phyloP scores from a whole-genome alignment of 2,329 filamentous ascomycete species.

The Clonostachys solani region DNA sequence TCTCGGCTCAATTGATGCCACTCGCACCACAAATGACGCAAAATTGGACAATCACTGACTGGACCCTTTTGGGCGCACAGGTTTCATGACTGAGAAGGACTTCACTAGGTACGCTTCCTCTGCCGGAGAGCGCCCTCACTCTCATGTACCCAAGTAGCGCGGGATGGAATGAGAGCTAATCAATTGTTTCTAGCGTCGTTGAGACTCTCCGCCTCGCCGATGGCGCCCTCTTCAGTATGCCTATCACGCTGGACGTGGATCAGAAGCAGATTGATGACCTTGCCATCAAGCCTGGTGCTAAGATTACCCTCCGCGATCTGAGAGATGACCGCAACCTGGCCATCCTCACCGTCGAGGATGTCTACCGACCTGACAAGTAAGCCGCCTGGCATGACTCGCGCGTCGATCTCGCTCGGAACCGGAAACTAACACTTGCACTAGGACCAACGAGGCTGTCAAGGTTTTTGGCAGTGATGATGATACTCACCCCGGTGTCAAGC shows the following conservation, averaged over 20 bases:
- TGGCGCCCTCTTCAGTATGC: conserved; percentile 92
- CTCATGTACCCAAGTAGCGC: neutral
- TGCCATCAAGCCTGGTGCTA: conserved; percentile 73
- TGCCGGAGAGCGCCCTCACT: neutral
- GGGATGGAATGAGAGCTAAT: conserved; percentile 5
- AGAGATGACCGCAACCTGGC: conserved; percentile 94
- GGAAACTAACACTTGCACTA: conserved; percentile 26
- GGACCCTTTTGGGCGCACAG: conserved; percentile 35
- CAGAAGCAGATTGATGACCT: conserved; percentile 70
- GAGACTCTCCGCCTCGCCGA: conserved; percentile 80
- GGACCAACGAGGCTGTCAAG: conserved; percentile 82
- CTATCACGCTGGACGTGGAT: conserved; percentile 87
- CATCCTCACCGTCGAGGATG: conserved; percentile 91
- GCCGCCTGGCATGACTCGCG: conserved; percentile 25
- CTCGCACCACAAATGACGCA: no score
- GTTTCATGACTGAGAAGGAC: conserved; percentile 96
- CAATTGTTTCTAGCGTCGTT: conserved; percentile 64
- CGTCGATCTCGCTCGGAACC: neutral
- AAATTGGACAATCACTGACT: no score
- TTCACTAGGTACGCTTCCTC: conserved; percentile 72
- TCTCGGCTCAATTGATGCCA: no score
- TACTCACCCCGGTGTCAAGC: conserved; percentile 88
- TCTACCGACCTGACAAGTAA: conserved; percentile 95
- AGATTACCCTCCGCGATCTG: conserved; percentile 88
- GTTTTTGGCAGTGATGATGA: conserved; percentile 91